Evolutionary conservation across 2,329 filamentous ascomycete species (phyloP).

Genomic region (Endothia cerciana): DNA sequence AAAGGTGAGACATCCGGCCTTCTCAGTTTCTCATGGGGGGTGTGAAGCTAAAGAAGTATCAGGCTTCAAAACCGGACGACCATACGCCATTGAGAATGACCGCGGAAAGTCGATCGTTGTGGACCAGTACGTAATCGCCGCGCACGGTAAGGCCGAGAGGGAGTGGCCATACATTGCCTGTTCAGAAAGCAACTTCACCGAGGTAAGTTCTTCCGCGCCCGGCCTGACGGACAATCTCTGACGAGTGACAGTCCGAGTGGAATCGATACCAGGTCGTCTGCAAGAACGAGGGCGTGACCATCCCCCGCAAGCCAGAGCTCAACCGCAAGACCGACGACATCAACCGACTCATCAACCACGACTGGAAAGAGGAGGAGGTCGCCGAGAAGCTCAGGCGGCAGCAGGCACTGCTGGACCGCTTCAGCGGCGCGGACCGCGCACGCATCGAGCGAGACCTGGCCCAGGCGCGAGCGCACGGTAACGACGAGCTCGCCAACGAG

Average conservation of each 20-base stretch:
- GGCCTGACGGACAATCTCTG: not conserved
- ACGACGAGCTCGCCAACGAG: conserved; percentile 59
- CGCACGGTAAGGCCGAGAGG: conserved; percentile 81
- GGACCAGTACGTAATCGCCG: conserved; percentile 80
- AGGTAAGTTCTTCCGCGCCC: conserved; percentile 54
- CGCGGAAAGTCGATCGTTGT: conserved; percentile 80
- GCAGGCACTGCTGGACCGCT: conserved; percentile 68
- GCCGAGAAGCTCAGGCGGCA: conserved; percentile 76
- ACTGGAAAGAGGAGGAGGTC: conserved; percentile 83
- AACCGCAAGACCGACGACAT: conserved; percentile 77
- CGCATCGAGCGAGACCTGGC: conserved; percentile 67
- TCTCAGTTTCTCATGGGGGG: conserved; percentile 32
- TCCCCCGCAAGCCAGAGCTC: conserved; percentile 75
- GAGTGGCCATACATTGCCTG: conserved; percentile 90
- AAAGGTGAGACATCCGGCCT: conserved; percentile 63
- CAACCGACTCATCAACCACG: conserved; percentile 75
- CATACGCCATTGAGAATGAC: conserved; percentile 78
- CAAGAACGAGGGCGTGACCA: conserved; percentile 68
- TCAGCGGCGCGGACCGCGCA: conserved; percentile 69
- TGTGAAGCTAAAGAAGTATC: conserved; percentile 5
- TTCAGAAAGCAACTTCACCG: conserved; percentile 84
- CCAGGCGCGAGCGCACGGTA: conserved; percentile 66
- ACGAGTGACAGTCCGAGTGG: conserved; percentile 66
- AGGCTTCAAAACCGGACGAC: conserved; percentile 79
- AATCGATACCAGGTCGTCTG: conserved; percentile 79